Evolutionary conservation across 257 asterid genomes (phyloP).

Genomic region (Striga asiatica): DNA sequence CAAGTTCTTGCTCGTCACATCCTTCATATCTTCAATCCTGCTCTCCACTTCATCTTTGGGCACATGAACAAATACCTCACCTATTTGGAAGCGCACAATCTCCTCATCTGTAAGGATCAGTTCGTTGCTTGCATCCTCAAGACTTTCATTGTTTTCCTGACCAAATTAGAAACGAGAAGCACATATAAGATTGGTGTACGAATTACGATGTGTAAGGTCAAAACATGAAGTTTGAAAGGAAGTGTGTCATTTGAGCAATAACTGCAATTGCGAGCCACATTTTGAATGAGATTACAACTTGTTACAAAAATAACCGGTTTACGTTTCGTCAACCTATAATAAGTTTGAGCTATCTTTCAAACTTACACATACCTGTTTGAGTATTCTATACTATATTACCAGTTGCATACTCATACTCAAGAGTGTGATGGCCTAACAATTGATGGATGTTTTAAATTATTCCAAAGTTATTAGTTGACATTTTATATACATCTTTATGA

Average conservation of each 20-base stretch:
- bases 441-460: no score
- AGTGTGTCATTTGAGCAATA: no score
- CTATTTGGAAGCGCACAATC: conserved; percentile 76
- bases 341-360: not conserved
- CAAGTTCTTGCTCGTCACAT: conserved; percentile 53
- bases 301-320: not conserved
- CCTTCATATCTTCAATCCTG: conserved; percentile 71
- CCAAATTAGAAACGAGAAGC: conserved; percentile 1
- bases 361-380: not conserved
- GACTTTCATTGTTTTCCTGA: conserved; percentile 71
- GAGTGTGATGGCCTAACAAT: no score
- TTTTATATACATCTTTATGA: no score
- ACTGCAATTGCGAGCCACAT: no score
- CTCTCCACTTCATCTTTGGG: conserved; percentile 77
- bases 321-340: not conserved
- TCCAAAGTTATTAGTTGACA: no score
- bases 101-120: conserved; percentile 85
- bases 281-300: no score
- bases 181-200: no score
- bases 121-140: conserved; percentile 92
- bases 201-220: no score
- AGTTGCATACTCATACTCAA: not conserved
- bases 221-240: no score
- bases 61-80: conserved; percentile 83
- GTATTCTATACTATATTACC: not conserved